These are phyloP conservation scores for Delonix regia DNA, from an alignment of 306 rosid species.

Conservation along the genomic window DNA sequence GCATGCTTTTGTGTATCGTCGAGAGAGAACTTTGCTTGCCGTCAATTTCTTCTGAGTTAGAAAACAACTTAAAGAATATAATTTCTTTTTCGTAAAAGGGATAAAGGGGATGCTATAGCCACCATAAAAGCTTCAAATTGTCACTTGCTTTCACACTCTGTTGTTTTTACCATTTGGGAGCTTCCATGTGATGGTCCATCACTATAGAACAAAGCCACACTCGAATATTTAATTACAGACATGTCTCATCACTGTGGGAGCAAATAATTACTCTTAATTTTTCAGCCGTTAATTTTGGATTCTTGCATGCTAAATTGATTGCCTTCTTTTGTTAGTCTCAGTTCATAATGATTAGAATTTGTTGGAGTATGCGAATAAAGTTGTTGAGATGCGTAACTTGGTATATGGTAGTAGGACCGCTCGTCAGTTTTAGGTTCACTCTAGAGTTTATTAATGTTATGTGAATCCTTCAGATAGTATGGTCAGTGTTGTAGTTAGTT, in stretches of 20 bases:
- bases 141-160: background rate
- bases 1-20: background rate
- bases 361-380: background rate
- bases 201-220: background rate
- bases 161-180: background rate
- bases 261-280: background rate
- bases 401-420: no score
- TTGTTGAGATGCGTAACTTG: no score
- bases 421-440: no score
- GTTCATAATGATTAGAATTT: background rate
- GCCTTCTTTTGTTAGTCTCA: background rate
- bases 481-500: no score
- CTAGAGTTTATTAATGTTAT: no score
- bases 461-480: no score
- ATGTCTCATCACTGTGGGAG: background rate
- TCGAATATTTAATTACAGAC: background rate
- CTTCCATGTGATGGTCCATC: background rate
- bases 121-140: background rate
- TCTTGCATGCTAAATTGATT: background rate
- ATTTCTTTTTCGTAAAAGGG: background rate
- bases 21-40: slow-evolving; percentile 6
- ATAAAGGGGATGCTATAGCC: background rate
- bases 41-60: slow-evolving; percentile 20
- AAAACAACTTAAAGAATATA: background rate
- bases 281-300: background rate